Conservation (phyloP, 75 land plant species). For the Pinus albicaulis region DNA sequence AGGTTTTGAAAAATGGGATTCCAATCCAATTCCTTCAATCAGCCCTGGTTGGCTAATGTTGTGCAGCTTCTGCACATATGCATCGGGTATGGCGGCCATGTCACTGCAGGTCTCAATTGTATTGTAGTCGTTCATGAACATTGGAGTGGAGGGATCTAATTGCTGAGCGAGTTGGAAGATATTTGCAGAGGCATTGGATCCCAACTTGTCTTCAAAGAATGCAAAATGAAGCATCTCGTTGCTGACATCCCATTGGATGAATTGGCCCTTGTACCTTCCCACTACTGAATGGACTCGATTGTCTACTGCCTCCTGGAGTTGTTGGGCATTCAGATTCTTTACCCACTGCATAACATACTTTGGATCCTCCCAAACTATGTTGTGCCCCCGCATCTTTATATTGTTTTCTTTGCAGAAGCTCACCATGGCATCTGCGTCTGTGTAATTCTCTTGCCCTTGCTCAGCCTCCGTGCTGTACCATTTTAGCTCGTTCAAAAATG, state of each 20-base stretch:
- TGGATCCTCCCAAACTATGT: slow-evolving; percentile 69
- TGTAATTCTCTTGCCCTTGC: slow-evolving; percentile 31
- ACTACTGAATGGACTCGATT: slow-evolving; percentile 41
- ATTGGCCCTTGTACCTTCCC: slow-evolving; percentile 33
- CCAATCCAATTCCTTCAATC: slow-evolving; percentile 68
- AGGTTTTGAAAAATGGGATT: slow-evolving; percentile 52
- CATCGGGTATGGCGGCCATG: slow-evolving; percentile 15
- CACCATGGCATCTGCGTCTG: slow-evolving; percentile 52
- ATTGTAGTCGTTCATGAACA: slow-evolving; percentile 84
- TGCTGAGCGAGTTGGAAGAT: slow-evolving; percentile 26
- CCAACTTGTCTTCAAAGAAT: slow-evolving; percentile 51
- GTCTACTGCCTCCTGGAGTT: slow-evolving; percentile 26
- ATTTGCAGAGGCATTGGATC: slow-evolving; percentile 20
- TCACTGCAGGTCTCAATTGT: slow-evolving; percentile 42
- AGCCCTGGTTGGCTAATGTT: slow-evolving; percentile 12
- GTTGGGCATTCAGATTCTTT: slow-evolving; percentile 7
- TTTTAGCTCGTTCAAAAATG: no score
- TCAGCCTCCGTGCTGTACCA: no score
- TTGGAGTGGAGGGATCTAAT: slow-evolving; percentile 27
- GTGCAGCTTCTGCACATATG: slow-evolving; percentile 25
- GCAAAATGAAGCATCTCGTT: slow-evolving; percentile 69
- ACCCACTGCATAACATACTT: slow-evolving; percentile 47
- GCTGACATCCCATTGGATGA: slow-evolving; percentile 71
- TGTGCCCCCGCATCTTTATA: slow-evolving; percentile 54
- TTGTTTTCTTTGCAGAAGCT: slow-evolving; percentile 30